Evolutionary conservation across 805 yeast genomes (phyloP).

Genomic region (Metschnikowia chrysomelidarum): DNA sequence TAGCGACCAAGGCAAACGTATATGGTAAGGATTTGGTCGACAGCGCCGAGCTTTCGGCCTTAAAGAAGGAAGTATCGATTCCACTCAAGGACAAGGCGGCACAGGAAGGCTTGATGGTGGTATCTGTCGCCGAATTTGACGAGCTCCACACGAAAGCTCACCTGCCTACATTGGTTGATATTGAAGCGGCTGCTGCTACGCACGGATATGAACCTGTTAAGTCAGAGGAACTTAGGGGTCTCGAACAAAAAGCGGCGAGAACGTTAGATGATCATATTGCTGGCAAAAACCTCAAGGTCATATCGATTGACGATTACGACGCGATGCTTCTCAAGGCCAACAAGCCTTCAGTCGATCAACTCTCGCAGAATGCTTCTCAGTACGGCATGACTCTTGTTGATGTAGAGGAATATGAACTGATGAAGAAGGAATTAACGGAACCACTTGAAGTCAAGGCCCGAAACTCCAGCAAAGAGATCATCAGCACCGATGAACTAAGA

Average conservation of each 20-base stretch:
- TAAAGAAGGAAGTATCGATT: slow-evolving; percentile 14
- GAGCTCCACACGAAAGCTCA: slow-evolving; percentile 9
- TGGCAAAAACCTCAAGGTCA: slow-evolving; percentile 10
- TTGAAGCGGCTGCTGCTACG: slow-evolving; percentile 11
- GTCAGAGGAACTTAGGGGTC: slow-evolving; percentile 5
- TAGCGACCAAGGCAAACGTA: slow-evolving; percentile 7
- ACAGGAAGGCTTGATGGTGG: slow-evolving; percentile 14
- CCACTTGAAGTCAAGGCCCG: slow-evolving; percentile 11
- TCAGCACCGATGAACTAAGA: slow-evolving; percentile 6
- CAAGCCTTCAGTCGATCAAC: slow-evolving; percentile 27
- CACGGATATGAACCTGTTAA: slow-evolving; percentile 10
- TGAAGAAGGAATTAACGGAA: slow-evolving; percentile 13
- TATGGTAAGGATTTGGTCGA: slow-evolving; percentile 11
- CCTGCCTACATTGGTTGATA: slow-evolving; percentile 11
- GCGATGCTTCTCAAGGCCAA: slow-evolving; percentile 18
- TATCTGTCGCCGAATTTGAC: slow-evolving; percentile 16
- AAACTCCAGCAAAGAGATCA: slow-evolving; percentile 4
- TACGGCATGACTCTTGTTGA: slow-evolving; percentile 30
- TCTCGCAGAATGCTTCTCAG: slow-evolving; percentile 24
- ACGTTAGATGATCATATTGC: slow-evolving; percentile 17
- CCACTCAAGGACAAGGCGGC: slow-evolving; percentile 20
- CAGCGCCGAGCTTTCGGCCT: slow-evolving; percentile 11
- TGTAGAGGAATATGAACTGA: slow-evolving; percentile 22
- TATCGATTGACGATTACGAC: slow-evolving; percentile 22
- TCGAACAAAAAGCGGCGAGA: slow-evolving; percentile 11